Conservation (phyloP, 768 basidiomycete species). For the Boletus reticulatus region DNA sequence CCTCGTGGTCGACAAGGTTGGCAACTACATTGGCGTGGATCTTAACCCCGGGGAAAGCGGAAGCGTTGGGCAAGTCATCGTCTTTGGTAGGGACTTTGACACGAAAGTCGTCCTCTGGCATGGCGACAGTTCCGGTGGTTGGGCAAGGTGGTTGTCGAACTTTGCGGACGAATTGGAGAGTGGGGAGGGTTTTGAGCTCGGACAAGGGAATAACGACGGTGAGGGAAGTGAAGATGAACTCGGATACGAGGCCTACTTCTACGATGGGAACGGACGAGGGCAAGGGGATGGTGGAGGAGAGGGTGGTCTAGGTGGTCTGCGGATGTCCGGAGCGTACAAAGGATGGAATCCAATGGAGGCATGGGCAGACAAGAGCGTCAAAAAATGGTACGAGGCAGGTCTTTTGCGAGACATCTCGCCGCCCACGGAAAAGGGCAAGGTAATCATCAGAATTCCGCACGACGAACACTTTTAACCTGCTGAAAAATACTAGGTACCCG, state of each 20-base stretch:
- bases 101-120: conserved; percentile 94
- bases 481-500: conserved; percentile 34
- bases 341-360: conserved; percentile 94
- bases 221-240: conserved; percentile 81
- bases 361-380: conserved; percentile 86
- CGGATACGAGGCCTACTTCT: conserved; percentile 87
- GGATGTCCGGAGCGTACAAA: conserved; percentile 80
- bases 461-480: conserved; percentile 9
- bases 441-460: conserved; percentile 25
- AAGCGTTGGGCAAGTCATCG: conserved; percentile 86
- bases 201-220: conserved; percentile 50
- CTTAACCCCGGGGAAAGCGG: conserved; percentile 82
- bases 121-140: conserved; percentile 88
- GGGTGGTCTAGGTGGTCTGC: conserved; percentile 65
- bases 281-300: conserved; percentile 80
- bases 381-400: conserved; percentile 83
- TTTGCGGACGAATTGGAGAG: conserved; percentile 93
- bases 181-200: conserved; percentile 86
- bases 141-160: conserved; percentile 90
- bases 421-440: conserved; percentile 47
- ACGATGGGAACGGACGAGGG: conserved; percentile 73
- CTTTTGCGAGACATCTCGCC: conserved; percentile 51
- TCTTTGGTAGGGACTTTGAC: conserved; percentile 99
- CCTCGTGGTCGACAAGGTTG: conserved; percentile 87
- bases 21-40: conserved; percentile 97